Base-by-base conservation (phyloP, 805 yeast genomes). In the Starmerella bombicola region DNA sequence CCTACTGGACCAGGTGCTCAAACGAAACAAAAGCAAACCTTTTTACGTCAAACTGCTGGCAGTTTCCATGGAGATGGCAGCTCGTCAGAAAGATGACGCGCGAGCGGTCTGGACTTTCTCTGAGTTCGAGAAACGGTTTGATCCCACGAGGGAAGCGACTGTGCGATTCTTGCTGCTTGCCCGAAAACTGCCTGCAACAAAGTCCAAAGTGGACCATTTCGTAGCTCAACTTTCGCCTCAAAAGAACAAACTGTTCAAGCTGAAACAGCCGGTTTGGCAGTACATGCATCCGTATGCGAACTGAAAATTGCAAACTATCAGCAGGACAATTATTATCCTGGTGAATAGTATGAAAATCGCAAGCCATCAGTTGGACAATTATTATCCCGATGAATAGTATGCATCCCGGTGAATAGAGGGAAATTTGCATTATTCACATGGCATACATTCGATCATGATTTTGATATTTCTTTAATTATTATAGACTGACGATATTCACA, bases 11-110 rank as follows among this genome's bases (percentile, higher is more conserved):
- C 20, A 22, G 13, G 32, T 29, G 12, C 4, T 38, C 5, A 19
- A 28, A 6, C 20, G 29, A 13, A 15, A 21, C 15, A 7, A 13
- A 12, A 20, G 15, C 8, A 3, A 17, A 16, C 17, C 17, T 8
- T 22, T 22, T 30, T n/a, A 48, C 15, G 22, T 41, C 20, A 18
- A 31, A 16, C 38, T 54, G 37, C 46, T 54, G 17, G 39, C 50
- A 7, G 40, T 50, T n/a, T 43, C 46, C 37, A 37, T 53, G 36
- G 45, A 43, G 23, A 50, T 49, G 3, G 54, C 57, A 3, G 30
- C 15, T 3, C 48, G 48, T 25, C 44, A 45, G 30, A n/a, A 20
- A n/a, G 56, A 55, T 26, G 25, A 5, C 1, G 34, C 17, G n/a
- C 48, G 54, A 9, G 52, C 51, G 8, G 19, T 44, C 18, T 41